phyloP scores from a whole-genome alignment of 1,139 yeast genomes.

The Taphrina pruni region DNA sequence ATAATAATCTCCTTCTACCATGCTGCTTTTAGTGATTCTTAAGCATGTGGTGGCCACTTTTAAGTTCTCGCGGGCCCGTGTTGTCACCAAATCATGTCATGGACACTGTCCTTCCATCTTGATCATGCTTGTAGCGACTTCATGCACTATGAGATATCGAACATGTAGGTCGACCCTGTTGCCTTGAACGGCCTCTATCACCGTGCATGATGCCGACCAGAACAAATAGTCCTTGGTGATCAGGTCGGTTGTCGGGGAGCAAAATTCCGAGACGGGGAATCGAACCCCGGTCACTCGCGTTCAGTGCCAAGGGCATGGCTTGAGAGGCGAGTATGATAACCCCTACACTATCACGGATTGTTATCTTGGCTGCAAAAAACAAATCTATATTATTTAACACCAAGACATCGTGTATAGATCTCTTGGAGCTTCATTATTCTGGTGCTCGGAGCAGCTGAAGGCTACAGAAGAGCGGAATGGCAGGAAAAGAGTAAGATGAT shows the following conservation, averaged over 20 bases:
- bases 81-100: too few relatives aligned
- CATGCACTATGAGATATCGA: too few relatives aligned
- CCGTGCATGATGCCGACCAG: too few relatives aligned
- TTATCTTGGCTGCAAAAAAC: neutral
- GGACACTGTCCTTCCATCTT: too few relatives aligned
- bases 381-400: neutral
- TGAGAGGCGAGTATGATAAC: constrained; percentile 34
- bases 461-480: too few relatives aligned
- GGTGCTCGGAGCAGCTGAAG: too few relatives aligned
- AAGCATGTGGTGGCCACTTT: neutral
- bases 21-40: neutral
- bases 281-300: constrained; percentile 35
- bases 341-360: constrained; percentile 31
- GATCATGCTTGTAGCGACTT: too few relatives aligned
- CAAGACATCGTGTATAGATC: too few relatives aligned
- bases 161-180: too few relatives aligned
- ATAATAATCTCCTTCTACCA: constrained; percentile 19
- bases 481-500: too few relatives aligned
- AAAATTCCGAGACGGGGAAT: constrained; percentile 28
- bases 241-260: neutral
- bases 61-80: neutral
- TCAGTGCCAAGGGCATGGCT: neutral
- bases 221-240: neutral
- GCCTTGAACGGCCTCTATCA: too few relatives aligned
- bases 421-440: too few relatives aligned